These are phyloP conservation scores for Sporothrix sp. DNA, from an alignment of 2,329 filamentous ascomycete species.

Conservation along the genomic window DNA sequence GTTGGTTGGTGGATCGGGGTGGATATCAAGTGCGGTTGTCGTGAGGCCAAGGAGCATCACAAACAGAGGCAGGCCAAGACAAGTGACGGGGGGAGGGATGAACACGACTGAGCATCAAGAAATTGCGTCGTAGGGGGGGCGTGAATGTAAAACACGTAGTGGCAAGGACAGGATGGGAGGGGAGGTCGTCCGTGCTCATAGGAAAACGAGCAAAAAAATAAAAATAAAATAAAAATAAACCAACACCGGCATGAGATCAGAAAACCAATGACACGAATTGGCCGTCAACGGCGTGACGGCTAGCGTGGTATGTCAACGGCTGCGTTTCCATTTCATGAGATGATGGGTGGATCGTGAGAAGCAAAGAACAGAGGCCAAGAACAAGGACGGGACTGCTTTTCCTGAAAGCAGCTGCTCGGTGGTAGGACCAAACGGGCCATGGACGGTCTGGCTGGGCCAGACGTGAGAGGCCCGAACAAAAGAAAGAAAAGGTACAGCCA, in stretches of 20 bases:
- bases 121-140: background rate
- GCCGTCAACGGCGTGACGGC: conserved; percentile 7
- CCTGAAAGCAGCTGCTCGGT: background rate
- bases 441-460: background rate
- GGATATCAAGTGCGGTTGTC: background rate
- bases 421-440: background rate
- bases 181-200: background rate
- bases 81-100: background rate
- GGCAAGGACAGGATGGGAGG: background rate
- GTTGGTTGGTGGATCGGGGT: background rate
- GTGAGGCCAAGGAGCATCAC: background rate
- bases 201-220: background rate
- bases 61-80: conserved; percentile 10
- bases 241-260: background rate
- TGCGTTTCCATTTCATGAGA: background rate
- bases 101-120: background rate
- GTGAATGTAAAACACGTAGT: background rate
- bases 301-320: conserved; percentile 4
- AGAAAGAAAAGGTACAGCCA: background rate
- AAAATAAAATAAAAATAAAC: no score
- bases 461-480: no score
- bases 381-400: background rate
- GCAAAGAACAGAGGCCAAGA: conserved; percentile 6
- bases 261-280: conserved; percentile 6
- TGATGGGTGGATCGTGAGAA: background rate